Percentiles rank a stretch among this genome's conserved stretches.
These are phyloP conservation scores for Thielaviopsis punctulata DNA, from an alignment of 2,329 filamentous ascomycete genomes.

Conservation along the genomic window DNA sequence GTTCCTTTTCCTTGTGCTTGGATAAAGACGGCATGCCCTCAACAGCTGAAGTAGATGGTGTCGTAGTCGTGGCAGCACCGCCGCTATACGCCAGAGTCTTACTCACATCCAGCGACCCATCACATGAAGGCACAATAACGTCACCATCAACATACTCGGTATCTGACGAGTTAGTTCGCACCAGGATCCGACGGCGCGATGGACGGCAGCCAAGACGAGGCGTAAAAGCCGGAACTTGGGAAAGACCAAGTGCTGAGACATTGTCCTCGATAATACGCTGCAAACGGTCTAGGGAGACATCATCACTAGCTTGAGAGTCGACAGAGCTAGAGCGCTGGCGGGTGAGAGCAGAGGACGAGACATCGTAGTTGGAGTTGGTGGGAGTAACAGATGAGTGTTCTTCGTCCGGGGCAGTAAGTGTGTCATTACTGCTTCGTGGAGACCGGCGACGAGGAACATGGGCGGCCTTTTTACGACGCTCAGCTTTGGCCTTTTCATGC, in stretches of 20 bases:
- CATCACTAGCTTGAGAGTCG: conserved; percentile 44
- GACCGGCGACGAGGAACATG: conserved; percentile 23
- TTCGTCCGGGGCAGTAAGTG: background rate
- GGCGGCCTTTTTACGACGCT: conserved; percentile 31
- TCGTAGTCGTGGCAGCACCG: conserved; percentile 25
- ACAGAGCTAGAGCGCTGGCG: conserved; percentile 34
- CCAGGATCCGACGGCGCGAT: conserved; percentile 19
- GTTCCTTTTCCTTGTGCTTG: conserved; percentile 43
- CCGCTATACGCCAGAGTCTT: conserved; percentile 67
- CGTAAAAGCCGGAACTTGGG: conserved; percentile 25
- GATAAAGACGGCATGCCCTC: conserved; percentile 17
- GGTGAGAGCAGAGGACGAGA: conserved; percentile 11
- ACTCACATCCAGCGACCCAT: conserved; percentile 73
- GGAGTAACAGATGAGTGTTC: conserved; percentile 8
- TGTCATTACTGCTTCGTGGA: conserved; percentile 10
- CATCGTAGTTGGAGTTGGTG: conserved; percentile 13
- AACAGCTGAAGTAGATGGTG: conserved; percentile 15
- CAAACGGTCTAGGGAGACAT: conserved; percentile 60
- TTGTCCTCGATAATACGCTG: conserved; percentile 63
- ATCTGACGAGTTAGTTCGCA: conserved; percentile 50
- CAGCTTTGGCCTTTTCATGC: conserved; percentile 50
- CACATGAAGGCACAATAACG: conserved; percentile 64
- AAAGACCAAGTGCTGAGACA: conserved; percentile 36
- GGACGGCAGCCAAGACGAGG: conserved; percentile 28
- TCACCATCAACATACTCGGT: conserved; percentile 76